Evolutionary conservation across 2,329 filamentous ascomycete genomes (phyloP), one percentile per base, ranked within the genome.

Genomic region (Arthrobotrys pseudoclavata): DNA sequence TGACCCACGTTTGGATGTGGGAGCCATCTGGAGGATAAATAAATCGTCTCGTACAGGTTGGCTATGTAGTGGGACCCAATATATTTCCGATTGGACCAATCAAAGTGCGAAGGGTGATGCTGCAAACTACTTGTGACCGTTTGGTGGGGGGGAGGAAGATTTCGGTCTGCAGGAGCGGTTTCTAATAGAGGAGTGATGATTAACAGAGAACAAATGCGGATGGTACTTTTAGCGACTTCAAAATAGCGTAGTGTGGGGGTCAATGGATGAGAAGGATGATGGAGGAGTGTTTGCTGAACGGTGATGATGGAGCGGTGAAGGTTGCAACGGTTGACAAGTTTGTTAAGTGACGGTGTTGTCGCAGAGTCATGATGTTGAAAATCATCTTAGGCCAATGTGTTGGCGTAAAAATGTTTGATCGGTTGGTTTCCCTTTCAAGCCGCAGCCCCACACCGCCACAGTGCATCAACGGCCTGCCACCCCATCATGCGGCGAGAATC

Each of bases 331-430:
- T 7, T 40, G 7, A n/a, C n/a, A n/a, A n/a, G n/a, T n/a, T n/a
- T n/a, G n/a, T n/a, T n/a, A n/a, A n/a, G n/a, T n/a, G 13, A 42
- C 42, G 10, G 42, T 9, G 34, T 26, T 34, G 55, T 40, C 53
- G 53, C 53, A 57, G 50, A 57, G 55, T 60, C 55, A 60, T 29
- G n/a, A 24, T 22, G 34, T 60, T n/a, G 55, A 60, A 60, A 60
- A 60, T 57, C 29, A 26, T 24, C 20, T n/a, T 26, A 12, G 7
- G 34, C 34, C 18, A 4, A 31, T 60, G 55, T 60, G 55, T 60
- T 60, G 55, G 34, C 31, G 24, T n/a, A 42, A 18, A 42, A 18
- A 42, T 42, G 55, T 40, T 24, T 60, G 55, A 15, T 9, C 10
- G 1, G 13, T 13, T 10, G 1, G 12, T 26, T 40, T 24, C 22